Evolutionary conservation across 306 rosid genomes (phyloP), one percentile per base, ranked within the genome.

Genomic region (Benincasa hispida): DNA sequence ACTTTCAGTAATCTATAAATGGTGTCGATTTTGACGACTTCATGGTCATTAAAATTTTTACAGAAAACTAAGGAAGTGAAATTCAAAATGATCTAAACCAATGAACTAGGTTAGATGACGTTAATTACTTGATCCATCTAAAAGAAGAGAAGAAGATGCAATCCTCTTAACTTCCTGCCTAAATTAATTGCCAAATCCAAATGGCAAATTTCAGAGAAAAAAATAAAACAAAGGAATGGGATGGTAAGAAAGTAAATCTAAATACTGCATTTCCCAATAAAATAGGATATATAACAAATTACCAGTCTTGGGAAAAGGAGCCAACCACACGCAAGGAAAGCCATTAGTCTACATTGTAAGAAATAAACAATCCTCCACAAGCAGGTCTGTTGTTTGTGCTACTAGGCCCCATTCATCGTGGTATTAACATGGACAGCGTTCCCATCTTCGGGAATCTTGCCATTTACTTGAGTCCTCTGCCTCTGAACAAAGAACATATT

Each of bases 381-480:
- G 74, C 79, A 76, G 79, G 15, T 34, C 34, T 74, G 65, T 76
- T 76, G 39, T 25, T 42, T 13, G 42, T 32, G 56, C 88, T 90
- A 90, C 88, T 90, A 90, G 45, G 85, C 87, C 67, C 90, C 91
- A 62, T 90, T 94, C 87, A 86, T 84, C 37, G 95, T 62, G 75
- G 84, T 83, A 86, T 92, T 93, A 5, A 78, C 82, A 84, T 86
- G 97, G 60, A 53, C 90, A 27, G 88, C 77, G 76, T 85, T 90
- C 53, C 92, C 96, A 39, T 95, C 97, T 55, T 95, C 99, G 39
- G 83, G 66, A 70, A 74, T 87, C 89, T 95, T 95, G 84, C 99
- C 99, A 69, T 95, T 95, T 47, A 89, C 84, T 84, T 89, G 99
- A 83, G 90, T 88, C 85, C 98, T 87, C 85, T 85, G 97, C 84